Conservation (phyloP, 306 rosid species). For the Casuarina equisetifolia region DNA sequence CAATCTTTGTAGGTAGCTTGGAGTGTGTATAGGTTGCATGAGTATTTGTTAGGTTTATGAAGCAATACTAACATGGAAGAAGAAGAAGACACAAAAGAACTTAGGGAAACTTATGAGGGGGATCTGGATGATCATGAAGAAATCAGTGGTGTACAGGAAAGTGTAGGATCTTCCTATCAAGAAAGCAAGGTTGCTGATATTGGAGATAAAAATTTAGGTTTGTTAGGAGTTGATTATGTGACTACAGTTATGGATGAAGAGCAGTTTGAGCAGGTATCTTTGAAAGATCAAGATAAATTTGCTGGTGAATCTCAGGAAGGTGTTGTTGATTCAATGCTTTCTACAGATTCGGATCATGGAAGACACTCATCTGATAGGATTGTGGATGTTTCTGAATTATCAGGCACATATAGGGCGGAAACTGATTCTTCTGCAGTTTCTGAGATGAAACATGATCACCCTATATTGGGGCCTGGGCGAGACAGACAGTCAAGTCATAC, state of each 20-base stretch:
- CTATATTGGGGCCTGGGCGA: conserved; percentile 41
- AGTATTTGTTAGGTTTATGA: conserved; percentile 26
- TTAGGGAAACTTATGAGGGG: conserved; percentile 36
- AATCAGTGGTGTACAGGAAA: conserved; percentile 35
- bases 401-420: conserved; percentile 39
- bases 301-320: conserved; percentile 26
- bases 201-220: conserved; percentile 24
- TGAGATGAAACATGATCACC: conserved; percentile 41
- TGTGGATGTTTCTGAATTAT: conserved; percentile 44
- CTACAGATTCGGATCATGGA: conserved; percentile 51
- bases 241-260: conserved; percentile 38
- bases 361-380: conserved; percentile 41
- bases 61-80: conserved; percentile 57
- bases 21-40: conserved; percentile 34
- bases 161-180: conserved; percentile 29
- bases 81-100: conserved; percentile 62
- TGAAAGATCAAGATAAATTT: conserved; percentile 64
- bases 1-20: conserved; percentile 44
- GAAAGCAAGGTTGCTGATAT: conserved; percentile 31
- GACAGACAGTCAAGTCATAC: conserved; percentile 47
- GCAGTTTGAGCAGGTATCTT: conserved; percentile 68
- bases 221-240: conserved; percentile 36
- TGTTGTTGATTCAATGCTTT: conserved; percentile 38
- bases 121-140: conserved; percentile 37
- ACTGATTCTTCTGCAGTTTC: conserved; percentile 48